Evolutionary conservation across 163 green algal genomes (phyloP).

Genomic region (Picocystis sp.): DNA sequence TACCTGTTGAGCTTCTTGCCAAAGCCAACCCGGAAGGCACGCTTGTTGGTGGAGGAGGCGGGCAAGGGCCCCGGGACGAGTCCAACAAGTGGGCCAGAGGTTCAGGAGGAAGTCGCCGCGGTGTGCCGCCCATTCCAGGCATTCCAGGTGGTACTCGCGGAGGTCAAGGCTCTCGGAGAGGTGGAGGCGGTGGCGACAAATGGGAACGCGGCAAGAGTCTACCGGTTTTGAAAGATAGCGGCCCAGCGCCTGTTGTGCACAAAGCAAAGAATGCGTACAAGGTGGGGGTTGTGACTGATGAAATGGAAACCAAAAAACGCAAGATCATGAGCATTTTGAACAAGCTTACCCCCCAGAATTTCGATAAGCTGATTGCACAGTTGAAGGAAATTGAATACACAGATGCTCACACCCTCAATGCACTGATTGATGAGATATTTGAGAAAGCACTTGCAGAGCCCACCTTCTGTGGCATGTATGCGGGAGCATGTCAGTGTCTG

Average conservation of each 20-base stretch:
- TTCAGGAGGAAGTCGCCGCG: slow-evolving; percentile 1
- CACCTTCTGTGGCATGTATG: slow-evolving; percentile 1
- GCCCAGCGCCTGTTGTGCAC: slow-evolving; percentile 40
- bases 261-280: slow-evolving; percentile 49
- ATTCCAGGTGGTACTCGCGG: slow-evolving; percentile 1
- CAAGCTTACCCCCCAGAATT: slow-evolving; percentile 97
- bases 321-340: slow-evolving; percentile 86
- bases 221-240: slow-evolving; percentile 1
- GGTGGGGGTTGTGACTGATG: slow-evolving; percentile 26
- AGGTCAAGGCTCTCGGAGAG: neutral
- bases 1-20: neutral
- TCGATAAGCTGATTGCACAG: slow-evolving; percentile 59
- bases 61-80: neutral
- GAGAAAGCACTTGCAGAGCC: slow-evolving; percentile 91
- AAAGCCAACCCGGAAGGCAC: slow-evolving; percentile 1
- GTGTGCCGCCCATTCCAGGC: neutral
- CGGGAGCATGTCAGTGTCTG: neutral
- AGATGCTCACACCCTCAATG: slow-evolving; percentile 58
- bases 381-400: slow-evolving; percentile 18
- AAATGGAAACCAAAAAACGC: slow-evolving; percentile 84
- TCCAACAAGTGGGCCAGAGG: slow-evolving; percentile 1
- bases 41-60: too few relatives aligned
- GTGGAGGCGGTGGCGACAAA: neutral
- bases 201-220: neutral
- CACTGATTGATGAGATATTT: slow-evolving; percentile 80